A percentile compares a stretch with the other conserved stretches of the same genome.
Evolutionary conservation across 164 flowering plant species (phyloP).

Genomic region (Tinospora cordifolia): DNA sequence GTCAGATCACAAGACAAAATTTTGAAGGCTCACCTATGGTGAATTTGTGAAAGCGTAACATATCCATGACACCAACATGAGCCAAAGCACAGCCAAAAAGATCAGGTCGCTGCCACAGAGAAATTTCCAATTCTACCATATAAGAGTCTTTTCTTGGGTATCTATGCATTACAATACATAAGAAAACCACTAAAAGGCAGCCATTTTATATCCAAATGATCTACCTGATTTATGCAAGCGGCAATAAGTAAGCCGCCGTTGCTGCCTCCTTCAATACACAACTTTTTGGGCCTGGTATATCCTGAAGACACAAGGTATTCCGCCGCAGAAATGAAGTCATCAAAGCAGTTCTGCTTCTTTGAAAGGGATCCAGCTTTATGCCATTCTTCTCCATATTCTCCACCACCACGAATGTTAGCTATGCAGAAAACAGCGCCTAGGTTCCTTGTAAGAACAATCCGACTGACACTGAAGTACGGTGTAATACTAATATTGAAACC

Average conservation of each 20-base stretch:
- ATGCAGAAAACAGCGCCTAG: slow-evolving; percentile 71
- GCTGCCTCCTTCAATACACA: slow-evolving; percentile 99
- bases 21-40: slow-evolving; percentile 65
- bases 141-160: not conserved
- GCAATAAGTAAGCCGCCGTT: slow-evolving; percentile 96
- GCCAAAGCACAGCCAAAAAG: slow-evolving; percentile 98
- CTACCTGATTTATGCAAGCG: slow-evolving; percentile 96
- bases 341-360: slow-evolving; percentile 91
- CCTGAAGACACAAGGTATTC: slow-evolving; percentile 85
- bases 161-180: not conserved
- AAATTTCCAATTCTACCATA: slow-evolving; percentile 6
- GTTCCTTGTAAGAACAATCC: slow-evolving; percentile 65
- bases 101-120: slow-evolving; percentile 77
- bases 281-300: slow-evolving; percentile 68
- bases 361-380: slow-evolving; percentile 90
- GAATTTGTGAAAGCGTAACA: slow-evolving; percentile 95
- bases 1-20: not conserved
- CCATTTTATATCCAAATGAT: not conserved
- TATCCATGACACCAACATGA: slow-evolving; percentile 99
- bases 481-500: slow-evolving; percentile 93
- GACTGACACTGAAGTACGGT: slow-evolving; percentile 67
- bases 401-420: slow-evolving; percentile 98
- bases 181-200: not conserved
- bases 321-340: slow-evolving; percentile 88
- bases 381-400: slow-evolving; percentile 99